Base-by-base conservation (phyloP, 176 grass and related monocot genomes). In the Aegilops tauschii region DNA sequence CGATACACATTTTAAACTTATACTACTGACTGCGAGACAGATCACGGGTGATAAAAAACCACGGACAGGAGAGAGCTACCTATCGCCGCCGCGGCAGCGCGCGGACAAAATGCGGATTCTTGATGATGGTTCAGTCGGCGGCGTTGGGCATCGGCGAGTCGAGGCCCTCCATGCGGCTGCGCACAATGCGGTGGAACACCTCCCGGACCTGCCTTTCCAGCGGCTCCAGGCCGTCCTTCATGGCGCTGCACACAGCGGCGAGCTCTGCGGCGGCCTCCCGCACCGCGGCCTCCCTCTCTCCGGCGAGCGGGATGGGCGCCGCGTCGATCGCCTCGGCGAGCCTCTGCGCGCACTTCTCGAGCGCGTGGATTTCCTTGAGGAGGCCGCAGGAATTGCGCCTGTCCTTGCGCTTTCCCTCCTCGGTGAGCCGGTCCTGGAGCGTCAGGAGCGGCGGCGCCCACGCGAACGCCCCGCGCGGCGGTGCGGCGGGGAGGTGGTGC, bases 171-270 rank as follows among this genome's bases (percentile, higher is more conserved):
- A 95, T 99, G 14, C 97, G 92, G 90, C 90, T 90, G 21, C 94
- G 88, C 29, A 97, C 90, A n/a, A 99, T 99, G 67, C 94, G 84
- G 86, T 94, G 92, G 88, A 99, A 99, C 6, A 99, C 97, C 86
- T 99, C 94, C 73, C 94, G 80, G 61, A 99, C 86, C 83, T 93
- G 97, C 29, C 85, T 85, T 12, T 97, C 94, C 13, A 97, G 85
- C 5, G 85, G 92, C 45, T 95, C 94, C 9, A 99, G 90, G 3
- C 89, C 92, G 12, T 80, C 89, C 84, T 88, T 94, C 79, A 99
- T 80, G 62, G 79, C 34, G 40, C 87, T 64, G 61, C 89, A 99
- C 6, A 91, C 80, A 6, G 80, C 80, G 8, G 86, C 92, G 28
- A 99, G 83, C 68, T 97, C 92, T 3, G 87, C 79, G 4, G 92